Evolutionary conservation across 331 rosid species (phyloP).

Genomic region (Phaseolus coccineus): DNA sequence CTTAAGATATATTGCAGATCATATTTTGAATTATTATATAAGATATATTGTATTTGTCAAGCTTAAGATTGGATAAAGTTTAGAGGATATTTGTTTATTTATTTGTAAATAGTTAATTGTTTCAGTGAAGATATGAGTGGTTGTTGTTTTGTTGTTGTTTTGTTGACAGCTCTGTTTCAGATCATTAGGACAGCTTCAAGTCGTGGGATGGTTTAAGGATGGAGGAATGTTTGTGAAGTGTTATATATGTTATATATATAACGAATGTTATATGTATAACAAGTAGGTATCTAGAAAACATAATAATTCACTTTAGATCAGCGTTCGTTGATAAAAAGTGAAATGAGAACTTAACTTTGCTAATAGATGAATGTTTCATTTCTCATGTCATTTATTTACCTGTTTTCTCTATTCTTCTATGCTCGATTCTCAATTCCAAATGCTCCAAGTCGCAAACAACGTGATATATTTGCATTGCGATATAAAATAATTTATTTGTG

Average conservation of each 20-base stretch:
- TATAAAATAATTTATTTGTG: no score
- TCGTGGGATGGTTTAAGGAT: conserved; percentile 61
- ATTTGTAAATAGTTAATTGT: not conserved
- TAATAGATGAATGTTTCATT: conserved; percentile 24
- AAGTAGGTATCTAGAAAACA: conserved; percentile 20
- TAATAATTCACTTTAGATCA: conserved; percentile 9
- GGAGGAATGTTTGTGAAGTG: conserved; percentile 17
- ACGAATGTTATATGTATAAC: not conserved
- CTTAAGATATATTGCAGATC: not conserved
- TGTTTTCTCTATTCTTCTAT: not conserved
- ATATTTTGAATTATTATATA: not conserved
- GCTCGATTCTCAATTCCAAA: conserved; percentile 15
- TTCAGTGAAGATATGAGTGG: not conserved
- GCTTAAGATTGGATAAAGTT: not conserved
- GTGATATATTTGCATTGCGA: no score
- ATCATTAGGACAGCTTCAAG: conserved; percentile 61
- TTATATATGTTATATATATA: not conserved
- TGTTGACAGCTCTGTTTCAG: conserved; percentile 70
- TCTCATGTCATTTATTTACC: not conserved
- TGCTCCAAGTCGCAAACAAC: not conserved
- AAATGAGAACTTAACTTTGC: conserved; percentile 29
- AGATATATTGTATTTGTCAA: not conserved
- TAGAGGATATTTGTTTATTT: not conserved
- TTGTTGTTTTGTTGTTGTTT: not conserved
- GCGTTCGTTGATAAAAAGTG: conserved; percentile 24